Evolutionary conservation across 306 rosid species (phyloP), one percentile per base, ranked within the genome.

Genomic region (Senna tora): DNA sequence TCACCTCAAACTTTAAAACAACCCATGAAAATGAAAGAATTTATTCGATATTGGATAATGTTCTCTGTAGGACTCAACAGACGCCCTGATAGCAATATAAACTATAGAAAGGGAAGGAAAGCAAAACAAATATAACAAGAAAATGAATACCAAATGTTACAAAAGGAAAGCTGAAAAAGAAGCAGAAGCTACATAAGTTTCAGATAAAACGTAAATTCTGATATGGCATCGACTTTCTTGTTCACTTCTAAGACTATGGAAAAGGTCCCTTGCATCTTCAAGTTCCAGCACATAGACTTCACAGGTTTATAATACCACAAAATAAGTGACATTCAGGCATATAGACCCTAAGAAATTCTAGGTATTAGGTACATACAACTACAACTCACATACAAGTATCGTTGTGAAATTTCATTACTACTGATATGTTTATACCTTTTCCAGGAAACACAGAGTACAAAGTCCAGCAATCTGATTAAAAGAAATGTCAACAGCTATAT

Each of bases 401-500:
- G 25, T 56, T 30, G 34, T 14, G 58, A 65, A 61, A 52, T 19
- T 55, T 75, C 39, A 52, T 28, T 19, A 46, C 42, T n/a, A 67
- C 22, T 47, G 36, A 51, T n/a, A 49, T 65, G 67, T 41, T 52
- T 59, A 71, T 60, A 90, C 96, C 92, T 85, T 84, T 77, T 90
- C 96, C 61, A 90, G 61, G 80, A 90, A 90, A 75, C 63, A 75
- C 4, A 90, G 63, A 57, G 90, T 82, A 69, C 55, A 76, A 39
- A 90, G 85, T 46, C 96, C 96, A 6, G 90, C 82, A 63, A 79
- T 56, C 75, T 90, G 96, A 63, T 90, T 90, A 74, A 90, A 90
- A 6, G 96, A 87, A 19, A 90, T 85, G 73, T 90, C 96, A 32
- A 87, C 81, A 15, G 87, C 82, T 41, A 85, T 76, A 67, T 71